Evolutionary conservation across 192 early-diverging fungal species (phyloP).

Genomic region (Physocladia obscura): DNA sequence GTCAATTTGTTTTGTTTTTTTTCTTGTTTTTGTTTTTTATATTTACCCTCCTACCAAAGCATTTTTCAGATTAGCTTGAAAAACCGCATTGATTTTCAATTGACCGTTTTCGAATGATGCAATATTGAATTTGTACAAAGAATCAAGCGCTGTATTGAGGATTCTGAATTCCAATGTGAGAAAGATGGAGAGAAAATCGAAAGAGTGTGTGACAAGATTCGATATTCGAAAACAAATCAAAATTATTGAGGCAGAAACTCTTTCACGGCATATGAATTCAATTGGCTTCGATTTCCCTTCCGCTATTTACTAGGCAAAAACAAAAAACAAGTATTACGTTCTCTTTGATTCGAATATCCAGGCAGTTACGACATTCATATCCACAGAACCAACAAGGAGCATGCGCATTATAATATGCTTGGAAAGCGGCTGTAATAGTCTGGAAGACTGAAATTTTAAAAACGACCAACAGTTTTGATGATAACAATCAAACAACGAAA

Average conservation of each 20-base stretch:
- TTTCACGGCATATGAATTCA: too few relatives aligned
- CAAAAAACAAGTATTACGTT: background rate
- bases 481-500: slow-evolving; percentile 19
- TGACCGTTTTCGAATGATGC: slow-evolving; percentile 11
- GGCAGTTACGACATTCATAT: slow-evolving; percentile 58
- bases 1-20: too few relatives aligned
- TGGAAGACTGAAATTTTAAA: slow-evolving; percentile 14
- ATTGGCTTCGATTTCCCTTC: background rate
- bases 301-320: background rate
- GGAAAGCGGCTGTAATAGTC: slow-evolving; percentile 77
- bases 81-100: slow-evolving; percentile 42
- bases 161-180: background rate
- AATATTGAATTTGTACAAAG: slow-evolving; percentile 28
- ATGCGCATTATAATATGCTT: slow-evolving; percentile 89
- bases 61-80: slow-evolving; percentile 64
- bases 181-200: background rate
- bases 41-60: slow-evolving; percentile 50
- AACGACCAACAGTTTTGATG: too few relatives aligned
- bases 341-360: slow-evolving; percentile 45
- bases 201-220: background rate
- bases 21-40: background rate
- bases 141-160: background rate
- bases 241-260: too few relatives aligned
- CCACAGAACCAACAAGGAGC: slow-evolving; percentile 69
- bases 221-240: background rate